Evolutionary conservation across 768 basidiomycete genomes (phyloP).

Genomic region (Chlorophyllum brunneum): DNA sequence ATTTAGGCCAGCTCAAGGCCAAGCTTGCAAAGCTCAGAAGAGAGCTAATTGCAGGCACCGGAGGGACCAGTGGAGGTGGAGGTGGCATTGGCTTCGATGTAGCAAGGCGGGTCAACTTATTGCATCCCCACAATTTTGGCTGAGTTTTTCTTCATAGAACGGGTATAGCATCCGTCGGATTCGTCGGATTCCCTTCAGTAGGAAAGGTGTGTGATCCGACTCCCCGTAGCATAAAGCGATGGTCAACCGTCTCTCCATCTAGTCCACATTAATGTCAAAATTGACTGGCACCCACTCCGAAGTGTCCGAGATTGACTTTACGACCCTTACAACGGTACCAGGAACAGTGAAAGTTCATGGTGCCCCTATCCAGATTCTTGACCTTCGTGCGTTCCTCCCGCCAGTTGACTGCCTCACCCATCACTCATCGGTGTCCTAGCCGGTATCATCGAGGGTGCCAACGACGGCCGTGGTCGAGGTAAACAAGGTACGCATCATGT

Average conservation of each 20-base stretch:
- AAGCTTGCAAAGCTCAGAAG: conserved; percentile 96
- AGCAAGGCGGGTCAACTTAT: conserved; percentile 43
- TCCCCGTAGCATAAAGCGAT: neutral
- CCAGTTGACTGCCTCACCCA: neutral
- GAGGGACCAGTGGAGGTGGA: conserved; percentile 81
- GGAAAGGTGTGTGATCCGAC: conserved; percentile 62
- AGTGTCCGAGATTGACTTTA: conserved; percentile 95
- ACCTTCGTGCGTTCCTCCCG: conserved; percentile 61
- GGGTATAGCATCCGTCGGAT: conserved; percentile 95
- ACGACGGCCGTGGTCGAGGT: conserved; percentile 94
- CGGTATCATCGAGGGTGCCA: conserved; percentile 98
- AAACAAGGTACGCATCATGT: conserved; percentile 65
- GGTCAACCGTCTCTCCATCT: neutral
- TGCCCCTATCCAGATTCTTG: conserved; percentile 92
- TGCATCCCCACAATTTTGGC: neutral
- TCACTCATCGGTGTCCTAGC: conserved; percentile 37
- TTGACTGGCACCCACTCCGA: conserved; percentile 96
- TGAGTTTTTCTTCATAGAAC: conserved; percentile 48
- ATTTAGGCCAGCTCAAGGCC: conserved; percentile 94
- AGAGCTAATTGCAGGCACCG: conserved; percentile 80
- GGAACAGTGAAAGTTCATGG: conserved; percentile 94
- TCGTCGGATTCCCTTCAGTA: conserved; percentile 90
- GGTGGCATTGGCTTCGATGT: conserved; percentile 96
- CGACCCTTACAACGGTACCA: conserved; percentile 91
- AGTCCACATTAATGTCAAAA: conserved; percentile 95